A percentile compares a stretch with the other conserved stretches of the same genome.
Evolutionary conservation across 164 flowering plant genomes (phyloP).

Genomic region (Vitis labrusca): DNA sequence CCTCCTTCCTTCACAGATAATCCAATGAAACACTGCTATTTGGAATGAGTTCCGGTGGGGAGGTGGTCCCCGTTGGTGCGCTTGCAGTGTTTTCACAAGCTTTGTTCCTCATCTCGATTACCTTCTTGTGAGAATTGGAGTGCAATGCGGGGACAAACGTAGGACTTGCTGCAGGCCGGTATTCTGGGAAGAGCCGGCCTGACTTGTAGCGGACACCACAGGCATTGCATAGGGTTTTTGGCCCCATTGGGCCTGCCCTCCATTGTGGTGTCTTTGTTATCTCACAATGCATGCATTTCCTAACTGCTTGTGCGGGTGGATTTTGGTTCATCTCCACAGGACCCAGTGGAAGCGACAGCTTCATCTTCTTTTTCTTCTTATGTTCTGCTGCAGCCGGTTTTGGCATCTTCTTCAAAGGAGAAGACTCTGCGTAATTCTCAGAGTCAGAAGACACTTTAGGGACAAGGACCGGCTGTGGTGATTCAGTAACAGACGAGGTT

Average conservation of each 20-base stretch:
- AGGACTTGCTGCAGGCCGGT: constrained; percentile 97
- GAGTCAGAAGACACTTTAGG: constrained; percentile 32
- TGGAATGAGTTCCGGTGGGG: constrained; percentile 36
- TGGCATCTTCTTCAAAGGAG: constrained; percentile 28
- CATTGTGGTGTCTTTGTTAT: constrained; percentile 93
- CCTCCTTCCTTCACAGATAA: constrained; percentile 25
- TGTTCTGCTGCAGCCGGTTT: constrained; percentile 23
- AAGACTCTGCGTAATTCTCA: constrained; percentile 58
- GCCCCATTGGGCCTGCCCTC: constrained; percentile 97
- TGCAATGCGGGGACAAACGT: constrained; percentile 78
- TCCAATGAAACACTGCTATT: constrained; percentile 24
- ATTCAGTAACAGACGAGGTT: constrained; percentile 34
- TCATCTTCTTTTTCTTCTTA: constrained; percentile 69
- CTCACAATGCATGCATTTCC: constrained; percentile 93
- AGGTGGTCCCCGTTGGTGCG: background rate
- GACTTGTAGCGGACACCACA: constrained; percentile 96
- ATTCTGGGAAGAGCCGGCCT: constrained; percentile 92
- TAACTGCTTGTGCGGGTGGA: constrained; percentile 23
- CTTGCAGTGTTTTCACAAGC: constrained; percentile 6
- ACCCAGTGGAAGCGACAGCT: constrained; percentile 24
- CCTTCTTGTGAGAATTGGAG: constrained; percentile 94
- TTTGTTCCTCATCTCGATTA: constrained; percentile 75
- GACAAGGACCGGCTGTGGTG: constrained; percentile 11
- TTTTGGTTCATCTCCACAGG: constrained; percentile 11
- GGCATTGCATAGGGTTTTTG: constrained; percentile 95